These are phyloP conservation scores for Salicornia ramosissima DNA, from an alignment of 148 eudicot genomes.

Conservation along the genomic window DNA sequence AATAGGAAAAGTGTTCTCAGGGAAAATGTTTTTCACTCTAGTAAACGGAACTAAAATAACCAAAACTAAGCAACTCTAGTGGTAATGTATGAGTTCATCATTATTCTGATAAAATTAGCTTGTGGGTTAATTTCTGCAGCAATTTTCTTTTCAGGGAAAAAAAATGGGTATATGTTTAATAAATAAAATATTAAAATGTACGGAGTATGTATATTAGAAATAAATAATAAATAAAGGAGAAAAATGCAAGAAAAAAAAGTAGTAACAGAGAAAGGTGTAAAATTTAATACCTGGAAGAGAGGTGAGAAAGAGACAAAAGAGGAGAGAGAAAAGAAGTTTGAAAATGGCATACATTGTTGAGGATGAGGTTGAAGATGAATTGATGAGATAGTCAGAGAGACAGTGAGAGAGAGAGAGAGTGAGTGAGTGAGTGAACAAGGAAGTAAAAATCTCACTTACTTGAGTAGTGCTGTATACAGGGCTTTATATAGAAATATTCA, in stretches of 20 bases:
- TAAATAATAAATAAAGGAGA: neutral
- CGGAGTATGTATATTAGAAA: neutral
- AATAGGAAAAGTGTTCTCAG: no score
- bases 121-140: no score
- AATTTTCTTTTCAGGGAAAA: no score
- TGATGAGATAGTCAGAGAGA: neutral
- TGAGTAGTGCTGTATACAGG: neutral
- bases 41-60: no score
- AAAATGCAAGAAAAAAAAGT: neutral
- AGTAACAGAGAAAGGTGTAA: neutral
- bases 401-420: conserved; percentile 10
- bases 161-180: neutral
- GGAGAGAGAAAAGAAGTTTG: conserved; percentile 27
- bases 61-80: no score
- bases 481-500: conserved; percentile 17
- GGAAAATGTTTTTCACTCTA: no score
- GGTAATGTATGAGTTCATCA: no score
- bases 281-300: conserved; percentile 42
- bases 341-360: conserved; percentile 21
- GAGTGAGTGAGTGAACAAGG: neutral
- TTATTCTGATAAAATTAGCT: no score
- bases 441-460: neutral
- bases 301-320: conserved; percentile 25
- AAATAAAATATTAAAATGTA: neutral
- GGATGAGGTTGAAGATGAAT: conserved; percentile 2